A percentile compares a stretch with the other conserved stretches of the same genome.
Evolutionary conservation across 129 eudicot species (phyloP).

Genomic region (Tagetes patula): DNA sequence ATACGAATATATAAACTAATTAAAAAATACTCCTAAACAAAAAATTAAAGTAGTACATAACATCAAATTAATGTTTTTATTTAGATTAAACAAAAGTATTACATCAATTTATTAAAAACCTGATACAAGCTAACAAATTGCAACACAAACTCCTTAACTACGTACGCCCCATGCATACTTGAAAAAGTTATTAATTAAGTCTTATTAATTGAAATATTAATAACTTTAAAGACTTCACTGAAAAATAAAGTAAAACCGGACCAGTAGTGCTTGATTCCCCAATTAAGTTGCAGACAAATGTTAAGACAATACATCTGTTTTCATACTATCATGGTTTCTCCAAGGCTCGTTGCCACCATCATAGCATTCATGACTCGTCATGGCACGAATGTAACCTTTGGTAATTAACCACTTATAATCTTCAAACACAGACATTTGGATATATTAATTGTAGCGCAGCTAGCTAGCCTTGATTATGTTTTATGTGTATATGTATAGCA

Average conservation of each 20-base stretch:
- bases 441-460: background rate
- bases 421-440: constrained; percentile 10
- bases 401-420: constrained; percentile 2
- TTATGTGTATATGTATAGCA: constrained; percentile 10
- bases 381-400: background rate
- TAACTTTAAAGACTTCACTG: no score
- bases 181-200: no score
- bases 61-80: background rate
- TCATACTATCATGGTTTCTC: constrained; percentile 8
- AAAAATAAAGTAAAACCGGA: no score
- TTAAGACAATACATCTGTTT: constrained; percentile 27
- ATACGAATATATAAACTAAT: no score
- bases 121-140: constrained; percentile 21
- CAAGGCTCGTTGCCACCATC: constrained; percentile 34
- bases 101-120: constrained; percentile 13
- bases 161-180: background rate
- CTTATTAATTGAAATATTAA: no score
- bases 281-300: constrained; percentile 18
- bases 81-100: constrained; percentile 16
- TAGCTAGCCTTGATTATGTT: background rate
- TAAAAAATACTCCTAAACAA: background rate
- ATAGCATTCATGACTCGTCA: background rate
- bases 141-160: constrained; percentile 20
- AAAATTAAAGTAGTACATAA: background rate
- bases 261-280: constrained; percentile 43